These are phyloP conservation scores for Globisporangium recalcitrans DNA, from an alignment of 352 stramenopile genomes.

Conservation along the genomic window DNA sequence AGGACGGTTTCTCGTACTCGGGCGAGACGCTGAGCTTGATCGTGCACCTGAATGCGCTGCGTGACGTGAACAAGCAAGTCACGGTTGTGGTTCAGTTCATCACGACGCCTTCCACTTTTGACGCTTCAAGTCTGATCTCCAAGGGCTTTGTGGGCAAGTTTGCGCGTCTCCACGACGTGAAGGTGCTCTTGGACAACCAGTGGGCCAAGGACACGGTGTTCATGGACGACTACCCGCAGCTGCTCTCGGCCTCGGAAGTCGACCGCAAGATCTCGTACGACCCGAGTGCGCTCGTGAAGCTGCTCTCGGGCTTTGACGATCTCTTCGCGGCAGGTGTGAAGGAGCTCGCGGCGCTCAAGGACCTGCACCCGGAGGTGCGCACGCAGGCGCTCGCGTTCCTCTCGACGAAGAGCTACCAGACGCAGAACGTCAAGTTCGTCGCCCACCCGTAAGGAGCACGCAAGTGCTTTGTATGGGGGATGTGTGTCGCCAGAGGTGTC, in stretches of 20 bases:
- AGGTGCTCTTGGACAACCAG: conserved; percentile 27
- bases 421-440: conserved; percentile 5
- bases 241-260: conserved; percentile 20
- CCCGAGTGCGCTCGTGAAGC: conserved; percentile 10
- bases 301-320: conserved; percentile 15
- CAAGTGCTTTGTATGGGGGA: too few species aligned
- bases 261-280: conserved; percentile 23
- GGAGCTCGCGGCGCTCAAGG: conserved; percentile 13
- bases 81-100: conserved; percentile 19
- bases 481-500: too few species aligned
- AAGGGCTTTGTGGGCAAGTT: conserved; percentile 24
- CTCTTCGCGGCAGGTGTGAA: conserved; percentile 8
- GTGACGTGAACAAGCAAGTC: neutral
- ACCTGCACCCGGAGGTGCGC: conserved; percentile 15
- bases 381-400: conserved; percentile 19
- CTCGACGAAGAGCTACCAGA: conserved; percentile 12
- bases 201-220: conserved; percentile 24
- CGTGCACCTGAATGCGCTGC: conserved; percentile 14
- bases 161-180: conserved; percentile 24
- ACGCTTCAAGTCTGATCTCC: conserved; percentile 9
- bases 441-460: conserved; percentile 3
- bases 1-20: conserved; percentile 21
- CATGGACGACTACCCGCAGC: conserved; percentile 24
- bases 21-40: conserved; percentile 21
- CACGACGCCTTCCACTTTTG: conserved; percentile 2